phyloP scores from a whole-genome alignment of 495 filamentous ascomycete genomes.

The Terfezia claveryi region DNA sequence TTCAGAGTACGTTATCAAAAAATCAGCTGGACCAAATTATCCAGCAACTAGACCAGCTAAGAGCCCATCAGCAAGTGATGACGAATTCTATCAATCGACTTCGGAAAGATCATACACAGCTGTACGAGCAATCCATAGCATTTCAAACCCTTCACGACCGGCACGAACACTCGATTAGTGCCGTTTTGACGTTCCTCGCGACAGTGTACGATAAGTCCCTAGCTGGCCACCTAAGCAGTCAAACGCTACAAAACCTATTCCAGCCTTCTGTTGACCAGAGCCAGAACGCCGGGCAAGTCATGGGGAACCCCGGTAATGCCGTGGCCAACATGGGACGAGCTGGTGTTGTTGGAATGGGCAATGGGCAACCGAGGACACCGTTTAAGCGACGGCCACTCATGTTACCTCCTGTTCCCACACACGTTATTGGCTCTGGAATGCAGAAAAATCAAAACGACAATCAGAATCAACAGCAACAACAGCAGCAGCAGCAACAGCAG shows the following conservation, averaged over 20 bases:
- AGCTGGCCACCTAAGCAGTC: slow-evolving; percentile 28
- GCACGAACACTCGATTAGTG: slow-evolving; percentile 95
- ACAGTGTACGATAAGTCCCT: slow-evolving; percentile 78
- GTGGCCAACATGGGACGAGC: slow-evolving; percentile 11
- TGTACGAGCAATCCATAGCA: slow-evolving; percentile 70
- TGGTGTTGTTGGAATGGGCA: neutral
- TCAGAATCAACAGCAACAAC: no score
- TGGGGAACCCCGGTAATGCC: slow-evolving; percentile 8
- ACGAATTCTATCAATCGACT: slow-evolving; percentile 55
- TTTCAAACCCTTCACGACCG: slow-evolving; percentile 85
- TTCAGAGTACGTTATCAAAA: slow-evolving; percentile 6
- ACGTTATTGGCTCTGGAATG: neutral
- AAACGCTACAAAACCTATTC: slow-evolving; percentile 18
- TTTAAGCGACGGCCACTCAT: slow-evolving; percentile 7
- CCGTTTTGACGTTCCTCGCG: slow-evolving; percentile 86
- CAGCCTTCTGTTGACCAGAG: slow-evolving; percentile 16
- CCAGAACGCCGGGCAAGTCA: slow-evolving; percentile 7
- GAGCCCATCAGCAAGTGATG: slow-evolving; percentile 67
- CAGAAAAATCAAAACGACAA: neutral
- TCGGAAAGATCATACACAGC: slow-evolving; percentile 62
- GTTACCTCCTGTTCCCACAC: slow-evolving; percentile 14
- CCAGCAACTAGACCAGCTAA: slow-evolving; percentile 55
- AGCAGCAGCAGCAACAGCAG: no score
- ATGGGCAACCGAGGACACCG: slow-evolving; percentile 4
- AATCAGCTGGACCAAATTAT: slow-evolving; percentile 43